Base-by-base conservation (phyloP, 352 stramenopile species). In the Aphanomyces euteiches region DNA sequence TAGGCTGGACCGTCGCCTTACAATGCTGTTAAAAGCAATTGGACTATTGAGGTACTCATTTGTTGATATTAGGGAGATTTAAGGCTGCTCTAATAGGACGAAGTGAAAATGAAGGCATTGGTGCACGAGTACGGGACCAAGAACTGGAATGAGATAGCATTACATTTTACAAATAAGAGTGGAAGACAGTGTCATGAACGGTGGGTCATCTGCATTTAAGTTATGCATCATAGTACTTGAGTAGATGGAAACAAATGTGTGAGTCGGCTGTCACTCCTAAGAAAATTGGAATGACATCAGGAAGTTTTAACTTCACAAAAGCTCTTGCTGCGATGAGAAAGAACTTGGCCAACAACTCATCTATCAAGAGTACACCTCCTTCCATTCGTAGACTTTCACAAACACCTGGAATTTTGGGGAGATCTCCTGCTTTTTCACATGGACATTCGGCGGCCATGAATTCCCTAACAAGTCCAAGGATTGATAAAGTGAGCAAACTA, bases 141-240 rank as follows among this genome's bases (percentile, higher is more conserved):
- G 21, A 70, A 70, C 28, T 70, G 64, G 64, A 70, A 70, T 34
- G 64, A 70, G 56, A 70, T 70, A n/a, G 64, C 43, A 3, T 60
- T 50, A 28, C 64, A 70, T 36, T 70, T 70, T 63, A 54, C 64
- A 13, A 47, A 70, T 41, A 70, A 70, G 39, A 70, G 64, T 39
- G 64, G 64, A 12, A 37, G 64, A 4, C 64, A 70, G 38, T 70
- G 64, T 37, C 64, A 70, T n/a, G 64, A 70, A 63, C 64, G 64
- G 64, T 61, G 28, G 28, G 28, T 28, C 28, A 28, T 28, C 28
- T 40, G 41, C n/a, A 38, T 7, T 37, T 19, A 34, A 15, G 21
- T 17, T 19, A 21, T 48, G 10, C n/a, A 48, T n/a, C 21, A 36
- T 40, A 37, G 28, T 37, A 19, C 54, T n/a, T 60, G 8, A 19